Base-by-base conservation (phyloP, 306 rosid genomes). In the Senna siamea region DNA sequence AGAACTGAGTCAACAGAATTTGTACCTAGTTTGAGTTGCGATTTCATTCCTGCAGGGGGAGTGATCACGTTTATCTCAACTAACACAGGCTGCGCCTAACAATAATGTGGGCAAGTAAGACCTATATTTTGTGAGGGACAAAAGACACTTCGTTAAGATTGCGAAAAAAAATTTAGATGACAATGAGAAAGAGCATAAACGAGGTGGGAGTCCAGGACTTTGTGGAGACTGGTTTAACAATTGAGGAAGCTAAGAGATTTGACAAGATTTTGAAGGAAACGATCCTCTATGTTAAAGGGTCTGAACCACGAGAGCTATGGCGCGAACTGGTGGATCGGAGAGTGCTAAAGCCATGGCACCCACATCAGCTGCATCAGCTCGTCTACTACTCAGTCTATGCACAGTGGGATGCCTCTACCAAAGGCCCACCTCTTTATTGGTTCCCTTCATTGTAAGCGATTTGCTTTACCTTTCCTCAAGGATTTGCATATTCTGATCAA, bases 381-480 rank as follows among this genome's bases (percentile, higher is more conserved):
- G 69, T 89, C 47, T 93, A 81, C 37, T 74, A 85, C 80, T 83
- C 96, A 0, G 80, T 90, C 17, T 79, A 82, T 62, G 30, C 68
- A 18, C 14, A 1, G 37, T 37, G 68, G 68, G 68, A 62, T 37
- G 50, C 68, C 15, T 37, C 68, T 28, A 18, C 30, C n/a, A 62
- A 62, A 37, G 85, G 83, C 48, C 96, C 87, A 12, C 93, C 96
- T 44, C 90, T 48, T 22, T 89, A 90, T 52, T 90, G 92, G 90
- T 89, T 90, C 77, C 97, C 98, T 85, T 87, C 92, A 44, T 58
- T 78, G 97, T 93, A 85, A 72, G 79, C 56, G 4, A 51, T 59
- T 43, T 5, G 9, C 18, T 52, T 7, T 37, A 37, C 40, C 4
- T 37, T 14, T 4, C 44, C 56, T 44, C 20, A 5, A 57, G 40